Percentiles rank a stretch among this genome's conserved stretches.
phyloP scores from a whole-genome alignment of 352 stramenopile species.

The Elongisporangium prolatum region DNA sequence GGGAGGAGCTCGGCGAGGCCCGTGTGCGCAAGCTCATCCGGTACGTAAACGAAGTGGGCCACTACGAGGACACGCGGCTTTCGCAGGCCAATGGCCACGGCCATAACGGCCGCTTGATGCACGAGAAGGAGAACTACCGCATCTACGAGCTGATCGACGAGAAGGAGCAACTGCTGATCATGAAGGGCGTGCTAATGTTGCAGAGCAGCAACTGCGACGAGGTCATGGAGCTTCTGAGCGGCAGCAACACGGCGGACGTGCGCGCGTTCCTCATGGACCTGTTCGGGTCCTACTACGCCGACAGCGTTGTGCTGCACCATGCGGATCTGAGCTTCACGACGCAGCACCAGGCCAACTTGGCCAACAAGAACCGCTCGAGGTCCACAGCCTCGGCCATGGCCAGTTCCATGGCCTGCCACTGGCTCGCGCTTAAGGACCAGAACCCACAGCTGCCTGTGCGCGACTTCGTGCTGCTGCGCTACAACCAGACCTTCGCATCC shows the following conservation, averaged over 20 bases:
- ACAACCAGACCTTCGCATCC: slow-evolving; percentile 50
- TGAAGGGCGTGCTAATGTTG: slow-evolving; percentile 64
- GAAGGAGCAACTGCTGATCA: slow-evolving; percentile 46
- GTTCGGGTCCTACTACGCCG: slow-evolving; percentile 46
- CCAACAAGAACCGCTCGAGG: background rate
- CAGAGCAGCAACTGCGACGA: slow-evolving; percentile 69
- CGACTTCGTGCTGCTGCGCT: slow-evolving; percentile 82
- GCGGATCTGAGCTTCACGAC: slow-evolving; percentile 26
- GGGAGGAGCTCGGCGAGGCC: slow-evolving; percentile 40
- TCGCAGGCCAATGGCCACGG: slow-evolving; percentile 5
- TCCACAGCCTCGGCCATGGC: slow-evolving; percentile 12
- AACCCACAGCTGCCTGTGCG: slow-evolving; percentile 45
- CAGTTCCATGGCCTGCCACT: slow-evolving; percentile 50
- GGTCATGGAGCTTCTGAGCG: slow-evolving; percentile 59
- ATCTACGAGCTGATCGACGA: slow-evolving; percentile 67
- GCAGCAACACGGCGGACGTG: slow-evolving; percentile 32
- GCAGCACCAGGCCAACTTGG: slow-evolving; percentile 3
- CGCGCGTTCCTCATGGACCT: slow-evolving; percentile 52
- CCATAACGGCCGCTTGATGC: slow-evolving; percentile 36
- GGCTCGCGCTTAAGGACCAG: slow-evolving; percentile 65
- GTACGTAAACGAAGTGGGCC: slow-evolving; percentile 61
- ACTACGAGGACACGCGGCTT: slow-evolving; percentile 22
- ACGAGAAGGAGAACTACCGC: slow-evolving; percentile 77
- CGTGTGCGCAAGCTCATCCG: slow-evolving; percentile 60
- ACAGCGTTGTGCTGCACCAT: slow-evolving; percentile 54